phyloP scores from a whole-genome alignment of 805 yeast species.

The Saccharomycopsis fermentans region DNA sequence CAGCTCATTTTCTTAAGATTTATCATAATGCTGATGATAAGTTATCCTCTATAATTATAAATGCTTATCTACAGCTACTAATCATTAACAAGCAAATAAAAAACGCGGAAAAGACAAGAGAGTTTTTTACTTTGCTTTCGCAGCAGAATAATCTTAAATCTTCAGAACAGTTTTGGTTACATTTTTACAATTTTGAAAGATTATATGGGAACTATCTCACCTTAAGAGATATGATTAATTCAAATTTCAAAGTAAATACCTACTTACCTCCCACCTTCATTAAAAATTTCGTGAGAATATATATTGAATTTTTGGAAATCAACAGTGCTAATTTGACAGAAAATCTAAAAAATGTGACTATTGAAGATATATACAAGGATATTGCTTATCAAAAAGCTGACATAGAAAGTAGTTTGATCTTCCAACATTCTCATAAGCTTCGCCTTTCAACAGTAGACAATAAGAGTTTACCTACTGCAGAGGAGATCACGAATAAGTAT shows the following conservation, averaged over 20 bases:
- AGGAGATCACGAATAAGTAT: constrained; percentile 23
- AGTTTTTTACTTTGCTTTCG: background rate
- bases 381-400: constrained; percentile 7
- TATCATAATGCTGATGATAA: constrained; percentile 1
- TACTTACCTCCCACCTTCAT: constrained; percentile 39
- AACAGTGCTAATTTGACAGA: constrained; percentile 11
- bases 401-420: constrained; percentile 10
- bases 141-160: constrained; percentile 9
- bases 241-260: constrained; percentile 34
- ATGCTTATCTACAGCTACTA: constrained; percentile 3
- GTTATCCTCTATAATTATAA: background rate
- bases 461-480: constrained; percentile 21
- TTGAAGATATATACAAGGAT: constrained; percentile 5
- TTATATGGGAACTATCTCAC: constrained; percentile 34
- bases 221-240: constrained; percentile 33
- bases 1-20: background rate
- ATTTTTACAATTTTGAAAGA: constrained; percentile 45
- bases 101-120: background rate
- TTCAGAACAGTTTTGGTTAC: constrained; percentile 42
- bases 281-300: constrained; percentile 33
- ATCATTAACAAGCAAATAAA: background rate
- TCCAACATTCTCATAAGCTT: constrained; percentile 19
- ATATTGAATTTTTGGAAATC: constrained; percentile 29
- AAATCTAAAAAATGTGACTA: background rate
- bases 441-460: constrained; percentile 19